These are phyloP conservation scores for Viola pubescens DNA, from an alignment of 441 rosid genomes.

Conservation along the genomic window DNA sequence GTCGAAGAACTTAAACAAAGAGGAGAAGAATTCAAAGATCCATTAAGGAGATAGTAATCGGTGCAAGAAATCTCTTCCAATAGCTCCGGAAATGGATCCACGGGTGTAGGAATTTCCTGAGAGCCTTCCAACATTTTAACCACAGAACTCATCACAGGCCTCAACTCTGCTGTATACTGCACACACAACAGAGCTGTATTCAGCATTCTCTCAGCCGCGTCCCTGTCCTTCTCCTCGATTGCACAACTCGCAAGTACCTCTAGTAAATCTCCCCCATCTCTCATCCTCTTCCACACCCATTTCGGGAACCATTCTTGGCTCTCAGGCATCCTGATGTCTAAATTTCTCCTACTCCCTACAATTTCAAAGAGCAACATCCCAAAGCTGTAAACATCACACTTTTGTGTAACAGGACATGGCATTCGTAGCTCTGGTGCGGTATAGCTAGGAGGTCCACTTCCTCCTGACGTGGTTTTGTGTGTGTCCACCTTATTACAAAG, in stretches of 20 bases:
- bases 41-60: neutral
- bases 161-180: neutral
- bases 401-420: neutral
- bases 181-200: neutral
- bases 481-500: neutral
- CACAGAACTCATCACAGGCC: neutral
- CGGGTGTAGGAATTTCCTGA: neutral
- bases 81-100: neutral
- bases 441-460: neutral
- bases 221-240: neutral
- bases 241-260: neutral
- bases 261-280: neutral
- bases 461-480: neutral
- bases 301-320: neutral
- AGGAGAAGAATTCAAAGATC: neutral
- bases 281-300: neutral
- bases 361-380: neutral
- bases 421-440: neutral
- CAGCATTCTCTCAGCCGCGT: neutral
- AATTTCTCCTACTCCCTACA: neutral
- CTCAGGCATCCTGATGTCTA: neutral
- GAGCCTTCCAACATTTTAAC: constrained; percentile 4
- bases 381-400: constrained; percentile 2
- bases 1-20: neutral
- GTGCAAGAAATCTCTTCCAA: neutral